These are phyloP conservation scores for Actinomortierella ambigua DNA, from an alignment of 371 early-diverging fungal species.

Conservation along the genomic window DNA sequence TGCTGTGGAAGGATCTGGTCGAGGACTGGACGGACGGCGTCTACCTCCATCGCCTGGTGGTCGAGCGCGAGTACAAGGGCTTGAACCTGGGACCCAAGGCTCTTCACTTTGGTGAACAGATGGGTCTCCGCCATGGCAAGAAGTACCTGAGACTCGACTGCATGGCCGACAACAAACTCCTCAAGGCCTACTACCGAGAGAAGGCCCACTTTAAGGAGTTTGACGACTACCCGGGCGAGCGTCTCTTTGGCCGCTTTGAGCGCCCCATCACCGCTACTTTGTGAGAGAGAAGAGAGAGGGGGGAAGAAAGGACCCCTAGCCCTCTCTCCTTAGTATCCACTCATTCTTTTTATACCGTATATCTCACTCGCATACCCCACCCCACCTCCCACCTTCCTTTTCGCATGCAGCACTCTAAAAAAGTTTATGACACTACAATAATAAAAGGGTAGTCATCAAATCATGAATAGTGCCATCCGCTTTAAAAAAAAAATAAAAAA, in stretches of 20 bases:
- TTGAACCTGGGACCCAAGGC: constrained; percentile 39
- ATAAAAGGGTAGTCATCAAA: too few relatives aligned
- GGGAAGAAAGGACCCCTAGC: too few relatives aligned
- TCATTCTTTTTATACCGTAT: too few relatives aligned
- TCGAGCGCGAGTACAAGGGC: constrained; percentile 44
- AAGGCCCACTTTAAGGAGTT: constrained; percentile 42
- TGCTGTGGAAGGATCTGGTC: constrained; percentile 45
- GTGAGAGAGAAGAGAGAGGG: constrained; percentile 1
- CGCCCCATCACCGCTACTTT: constrained; percentile 34
- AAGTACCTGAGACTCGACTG: constrained; percentile 36
- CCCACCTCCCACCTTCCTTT: too few relatives aligned
- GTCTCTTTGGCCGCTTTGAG: constrained; percentile 45
- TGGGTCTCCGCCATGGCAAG: constrained; percentile 35
- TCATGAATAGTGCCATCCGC: too few relatives aligned
- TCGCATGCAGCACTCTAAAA: too few relatives aligned
- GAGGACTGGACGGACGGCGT: constrained; percentile 44
- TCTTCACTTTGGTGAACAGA: constrained; percentile 27
- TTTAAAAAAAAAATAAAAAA: too few relatives aligned
- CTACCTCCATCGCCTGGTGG: constrained; percentile 38
- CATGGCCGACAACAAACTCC: constrained; percentile 43
- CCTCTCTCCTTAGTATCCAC: too few relatives aligned
- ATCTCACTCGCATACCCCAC: too few relatives aligned
- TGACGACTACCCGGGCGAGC: constrained; percentile 42
- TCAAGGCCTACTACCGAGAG: constrained; percentile 43
- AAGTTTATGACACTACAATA: too few relatives aligned